Conservation (phyloP, 345 rosid genomes). For the Mercurialis annua region DNA sequence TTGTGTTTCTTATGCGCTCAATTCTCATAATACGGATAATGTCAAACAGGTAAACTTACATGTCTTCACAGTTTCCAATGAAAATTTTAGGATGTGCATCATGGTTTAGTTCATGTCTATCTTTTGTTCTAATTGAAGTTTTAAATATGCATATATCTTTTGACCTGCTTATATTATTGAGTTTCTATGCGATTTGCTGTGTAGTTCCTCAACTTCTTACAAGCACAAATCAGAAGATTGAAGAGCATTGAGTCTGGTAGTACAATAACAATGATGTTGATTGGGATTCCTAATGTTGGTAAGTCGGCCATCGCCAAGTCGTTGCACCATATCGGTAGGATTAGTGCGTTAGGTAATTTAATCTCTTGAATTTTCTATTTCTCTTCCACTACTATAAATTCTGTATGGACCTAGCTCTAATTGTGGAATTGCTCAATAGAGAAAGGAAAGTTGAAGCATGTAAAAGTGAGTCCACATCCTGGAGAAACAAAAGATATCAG, state of each 20-base stretch:
- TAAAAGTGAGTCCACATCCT: conserved; percentile 66
- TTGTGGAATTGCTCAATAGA: conserved; percentile 29
- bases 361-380: background rate
- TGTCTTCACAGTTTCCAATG: background rate
- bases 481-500: conserved; percentile 81
- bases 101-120: background rate
- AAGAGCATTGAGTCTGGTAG: conserved; percentile 41
- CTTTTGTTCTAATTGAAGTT: background rate
- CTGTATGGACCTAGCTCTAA: background rate
- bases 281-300: conserved; percentile 86
- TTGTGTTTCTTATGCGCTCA: conserved; percentile 48
- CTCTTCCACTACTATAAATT: background rate
- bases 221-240: conserved; percentile 57
- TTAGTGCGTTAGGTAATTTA: conserved; percentile 60
- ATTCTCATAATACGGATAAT: conserved; percentile 75
- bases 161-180: background rate
- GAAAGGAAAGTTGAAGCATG: conserved; percentile 80
- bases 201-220: conserved; percentile 75
- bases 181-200: background rate
- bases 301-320: conserved; percentile 81
- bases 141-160: background rate
- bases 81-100: too few relatives aligned
- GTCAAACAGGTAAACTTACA: conserved; percentile 49
- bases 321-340: conserved; percentile 83
- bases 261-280: conserved; percentile 61